A percentile compares a stretch with the other conserved stretches of the same genome.
These are phyloP conservation scores for Thuidium tamariscinum DNA, from an alignment of 225 moss, liverwort and hornwort species.

Conservation along the genomic window DNA sequence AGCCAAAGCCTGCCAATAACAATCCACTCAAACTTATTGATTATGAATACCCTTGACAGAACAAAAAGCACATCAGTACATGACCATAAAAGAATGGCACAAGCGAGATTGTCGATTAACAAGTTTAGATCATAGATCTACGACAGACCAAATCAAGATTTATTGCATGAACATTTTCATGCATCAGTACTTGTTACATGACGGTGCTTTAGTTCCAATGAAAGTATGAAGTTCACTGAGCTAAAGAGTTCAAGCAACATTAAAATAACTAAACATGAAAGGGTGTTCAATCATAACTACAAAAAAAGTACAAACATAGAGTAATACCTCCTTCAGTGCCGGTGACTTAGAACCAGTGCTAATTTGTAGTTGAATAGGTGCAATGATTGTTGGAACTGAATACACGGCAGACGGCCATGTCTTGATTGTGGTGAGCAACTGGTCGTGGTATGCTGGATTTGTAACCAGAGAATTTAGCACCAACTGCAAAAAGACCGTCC, in stretches of 20 bases:
- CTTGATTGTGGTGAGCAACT: conserved; percentile 77
- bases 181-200: neutral
- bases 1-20: conserved; percentile 59
- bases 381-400: conserved; percentile 84
- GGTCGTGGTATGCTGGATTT: conserved; percentile 80
- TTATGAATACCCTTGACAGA: neutral
- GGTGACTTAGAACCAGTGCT: conserved; percentile 74
- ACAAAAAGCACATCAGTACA: neutral
- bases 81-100: neutral
- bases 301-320: neutral
- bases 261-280: neutral
- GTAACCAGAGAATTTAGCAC: conserved; percentile 88
- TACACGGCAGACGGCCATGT: conserved; percentile 78
- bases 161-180: neutral
- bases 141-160: neutral
- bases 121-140: neutral
- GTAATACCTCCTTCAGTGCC: conserved; percentile 58
- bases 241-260: neutral
- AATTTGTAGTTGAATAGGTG: conserved; percentile 83
- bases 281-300: neutral
- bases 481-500: conserved; percentile 43
- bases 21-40: neutral
- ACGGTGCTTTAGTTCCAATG: neutral
- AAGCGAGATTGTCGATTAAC: neutral
- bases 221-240: neutral